phyloP scores from a whole-genome alignment of 164 flowering plant species.

The Liquidambar formosana region DNA sequence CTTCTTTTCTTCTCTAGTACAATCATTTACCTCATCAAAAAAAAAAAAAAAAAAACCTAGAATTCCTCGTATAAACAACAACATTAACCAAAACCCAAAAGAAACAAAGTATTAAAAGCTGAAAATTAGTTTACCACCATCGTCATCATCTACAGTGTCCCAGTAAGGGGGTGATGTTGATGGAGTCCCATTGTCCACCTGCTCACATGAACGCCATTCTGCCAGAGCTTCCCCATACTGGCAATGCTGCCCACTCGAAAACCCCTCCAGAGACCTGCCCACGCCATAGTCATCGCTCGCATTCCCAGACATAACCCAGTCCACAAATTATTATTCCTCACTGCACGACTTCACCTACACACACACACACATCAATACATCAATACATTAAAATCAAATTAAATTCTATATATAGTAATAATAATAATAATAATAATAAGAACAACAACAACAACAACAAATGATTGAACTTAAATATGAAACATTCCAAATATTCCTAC shows the following conservation, averaged over 20 bases:
- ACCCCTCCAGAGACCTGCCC: constrained; percentile 39
- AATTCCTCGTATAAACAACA: no score
- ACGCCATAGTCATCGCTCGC: constrained; percentile 33
- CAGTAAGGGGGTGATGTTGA: constrained; percentile 56
- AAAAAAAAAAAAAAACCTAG: background rate
- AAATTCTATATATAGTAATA: background rate
- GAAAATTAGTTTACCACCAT: constrained; percentile 26
- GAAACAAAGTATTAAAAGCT: background rate
- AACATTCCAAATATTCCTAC: background rate
- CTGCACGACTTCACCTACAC: constrained; percentile 1
- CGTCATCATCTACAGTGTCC: constrained; percentile 48
- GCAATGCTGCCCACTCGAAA: constrained; percentile 37
- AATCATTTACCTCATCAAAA: no score
- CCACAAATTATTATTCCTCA: background rate
- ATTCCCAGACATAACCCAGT: constrained; percentile 39
- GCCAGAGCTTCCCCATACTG: constrained; percentile 44
- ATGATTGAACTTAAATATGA: background rate
- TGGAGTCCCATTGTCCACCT: constrained; percentile 54
- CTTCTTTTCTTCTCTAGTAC: no score
- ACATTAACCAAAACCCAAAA: no score
- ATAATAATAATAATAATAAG: no score
- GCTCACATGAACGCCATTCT: constrained; percentile 55
- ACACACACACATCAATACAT: background rate
- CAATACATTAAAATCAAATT: background rate
- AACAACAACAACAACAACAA: no score